Evolutionary conservation across 495 filamentous ascomycete genomes (phyloP).

Genomic region (Bathelium albidoporum): DNA sequence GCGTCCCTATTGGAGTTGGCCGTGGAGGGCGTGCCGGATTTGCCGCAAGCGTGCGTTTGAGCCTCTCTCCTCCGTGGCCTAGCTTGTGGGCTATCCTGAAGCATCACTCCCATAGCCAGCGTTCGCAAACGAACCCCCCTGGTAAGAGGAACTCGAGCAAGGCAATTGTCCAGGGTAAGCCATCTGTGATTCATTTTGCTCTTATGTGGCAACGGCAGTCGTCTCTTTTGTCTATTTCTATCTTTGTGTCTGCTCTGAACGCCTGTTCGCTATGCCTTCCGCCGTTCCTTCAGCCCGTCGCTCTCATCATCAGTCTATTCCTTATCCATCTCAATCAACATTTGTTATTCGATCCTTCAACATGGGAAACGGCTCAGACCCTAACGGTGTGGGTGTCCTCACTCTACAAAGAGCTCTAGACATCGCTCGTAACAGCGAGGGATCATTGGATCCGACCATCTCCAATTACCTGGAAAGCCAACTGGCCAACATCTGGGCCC

Average conservation of each 20-base stretch:
- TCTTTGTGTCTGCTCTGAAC: neutral
- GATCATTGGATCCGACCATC: slow-evolving; percentile 42
- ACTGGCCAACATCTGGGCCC: slow-evolving; percentile 50
- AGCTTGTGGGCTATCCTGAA: slow-evolving; percentile 1
- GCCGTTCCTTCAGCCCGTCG: neutral
- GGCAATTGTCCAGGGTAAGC: neutral
- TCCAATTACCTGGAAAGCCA: slow-evolving; percentile 44
- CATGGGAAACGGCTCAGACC: slow-evolving; percentile 1
- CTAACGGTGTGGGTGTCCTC: slow-evolving; percentile 28
- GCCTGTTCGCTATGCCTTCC: neutral
- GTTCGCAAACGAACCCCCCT: neutral
- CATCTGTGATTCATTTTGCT: slow-evolving; percentile 1
- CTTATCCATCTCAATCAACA: neutral
- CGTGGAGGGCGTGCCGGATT: neutral
- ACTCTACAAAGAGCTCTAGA: slow-evolving; percentile 50
- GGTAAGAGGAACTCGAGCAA: neutral
- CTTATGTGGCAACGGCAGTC: neutral
- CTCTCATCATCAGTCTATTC: neutral
- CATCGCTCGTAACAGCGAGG: slow-evolving; percentile 54
- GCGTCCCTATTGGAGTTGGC: neutral
- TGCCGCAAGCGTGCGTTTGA: slow-evolving; percentile 4
- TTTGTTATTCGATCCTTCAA: neutral
- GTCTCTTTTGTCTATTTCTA: slow-evolving; percentile 5
- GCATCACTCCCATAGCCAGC: neutral
- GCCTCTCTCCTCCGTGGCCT: neutral